phyloP scores from a whole-genome alignment of 345 rosid species.

The Dipteronia sinensis region DNA sequence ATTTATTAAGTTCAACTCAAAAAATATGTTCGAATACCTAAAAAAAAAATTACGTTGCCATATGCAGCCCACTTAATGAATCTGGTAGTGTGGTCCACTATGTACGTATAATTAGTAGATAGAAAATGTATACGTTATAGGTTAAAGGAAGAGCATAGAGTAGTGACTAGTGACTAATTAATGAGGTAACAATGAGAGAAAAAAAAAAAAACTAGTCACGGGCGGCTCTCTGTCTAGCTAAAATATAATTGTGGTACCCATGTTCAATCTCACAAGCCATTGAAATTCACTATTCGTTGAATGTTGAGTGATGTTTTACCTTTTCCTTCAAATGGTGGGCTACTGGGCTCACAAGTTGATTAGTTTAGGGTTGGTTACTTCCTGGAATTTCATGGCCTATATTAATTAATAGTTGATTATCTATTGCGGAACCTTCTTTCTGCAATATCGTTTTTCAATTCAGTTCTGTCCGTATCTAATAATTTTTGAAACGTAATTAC shows the following conservation, averaged over 20 bases:
- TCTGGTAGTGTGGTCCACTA: background rate
- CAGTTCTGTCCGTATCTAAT: no score
- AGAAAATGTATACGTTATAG: background rate
- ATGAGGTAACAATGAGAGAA: background rate
- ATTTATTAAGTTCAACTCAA: no score
- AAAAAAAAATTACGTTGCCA: no score
- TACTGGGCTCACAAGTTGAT: background rate
- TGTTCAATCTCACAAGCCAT: background rate
- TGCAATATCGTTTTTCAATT: no score
- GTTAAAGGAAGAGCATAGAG: background rate
- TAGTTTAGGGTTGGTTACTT: background rate
- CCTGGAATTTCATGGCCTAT: background rate
- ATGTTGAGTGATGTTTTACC: background rate
- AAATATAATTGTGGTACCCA: background rate
- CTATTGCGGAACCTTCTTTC: no score
- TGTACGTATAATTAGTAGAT: background rate
- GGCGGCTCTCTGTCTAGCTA: no score
- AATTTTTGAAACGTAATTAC: no score
- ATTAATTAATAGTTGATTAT: background rate
- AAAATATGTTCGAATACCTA: background rate
- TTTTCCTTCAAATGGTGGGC: background rate
- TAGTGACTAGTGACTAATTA: background rate
- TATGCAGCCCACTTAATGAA: no score
- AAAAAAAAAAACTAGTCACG: slow-evolving; percentile 5
- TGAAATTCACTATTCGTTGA: background rate